phyloP scores from a whole-genome alignment of 2,329 filamentous ascomycete species.

The Fusarium transvaalense region DNA sequence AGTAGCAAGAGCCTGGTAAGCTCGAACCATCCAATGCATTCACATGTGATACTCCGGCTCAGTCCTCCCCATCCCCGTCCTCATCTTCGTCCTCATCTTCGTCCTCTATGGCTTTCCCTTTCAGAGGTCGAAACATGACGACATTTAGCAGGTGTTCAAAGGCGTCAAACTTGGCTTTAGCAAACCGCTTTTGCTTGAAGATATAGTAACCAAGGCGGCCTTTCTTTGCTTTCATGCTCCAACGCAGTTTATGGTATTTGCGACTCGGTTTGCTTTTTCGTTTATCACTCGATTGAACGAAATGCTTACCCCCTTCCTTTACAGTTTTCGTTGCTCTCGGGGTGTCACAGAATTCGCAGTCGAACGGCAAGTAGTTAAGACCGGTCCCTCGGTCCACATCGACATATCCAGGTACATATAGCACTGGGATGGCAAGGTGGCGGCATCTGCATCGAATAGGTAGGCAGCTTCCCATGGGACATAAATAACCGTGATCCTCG shows the following conservation, averaged over 20 bases:
- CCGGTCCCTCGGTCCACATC: background rate
- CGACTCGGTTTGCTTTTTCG: background rate
- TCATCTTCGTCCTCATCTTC: background rate
- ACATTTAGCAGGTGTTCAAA: background rate
- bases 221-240: too few relatives aligned
- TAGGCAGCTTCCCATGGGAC: background rate
- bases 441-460: background rate
- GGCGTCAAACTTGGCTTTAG: background rate
- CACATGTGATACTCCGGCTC: background rate
- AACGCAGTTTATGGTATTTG: background rate
- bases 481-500: background rate
- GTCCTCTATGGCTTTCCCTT: background rate
- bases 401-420: background rate
- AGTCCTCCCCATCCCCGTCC: background rate
- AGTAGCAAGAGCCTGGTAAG: too few relatives aligned
- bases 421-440: background rate
- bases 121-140: background rate
- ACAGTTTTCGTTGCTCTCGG: too few relatives aligned
- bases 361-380: background rate
- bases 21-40: background rate
- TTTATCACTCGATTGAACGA: background rate
- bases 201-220: background rate
- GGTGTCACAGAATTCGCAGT: slow-evolving; percentile 6
- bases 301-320: background rate
- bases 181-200: background rate